A percentile compares a stretch with the other conserved stretches of the same genome.
Conservation (phyloP, 2,329 filamentous ascomycete genomes). For the Aspergillus sp. region DNA sequence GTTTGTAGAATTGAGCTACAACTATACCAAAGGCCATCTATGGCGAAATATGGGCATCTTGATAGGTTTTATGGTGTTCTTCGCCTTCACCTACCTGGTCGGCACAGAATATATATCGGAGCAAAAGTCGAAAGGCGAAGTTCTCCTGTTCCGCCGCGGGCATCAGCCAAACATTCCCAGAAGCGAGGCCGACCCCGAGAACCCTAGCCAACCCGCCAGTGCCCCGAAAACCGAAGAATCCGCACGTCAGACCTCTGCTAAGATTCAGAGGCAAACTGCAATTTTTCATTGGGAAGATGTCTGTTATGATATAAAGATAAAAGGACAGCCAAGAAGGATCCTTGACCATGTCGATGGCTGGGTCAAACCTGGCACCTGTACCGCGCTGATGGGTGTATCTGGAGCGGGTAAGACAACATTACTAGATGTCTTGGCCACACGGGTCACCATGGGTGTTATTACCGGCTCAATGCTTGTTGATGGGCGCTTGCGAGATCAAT, state of each 20-base stretch:
- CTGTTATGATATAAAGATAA: constrained; percentile 80
- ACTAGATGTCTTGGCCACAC: constrained; percentile 79
- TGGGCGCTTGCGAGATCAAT: constrained; percentile 69
- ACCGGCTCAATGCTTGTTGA: constrained; percentile 85
- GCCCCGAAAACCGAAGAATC: constrained; percentile 5
- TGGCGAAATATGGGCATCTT: constrained; percentile 72
- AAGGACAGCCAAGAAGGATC: constrained; percentile 72
- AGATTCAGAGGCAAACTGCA: constrained; percentile 68
- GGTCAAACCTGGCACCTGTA: constrained; percentile 89
- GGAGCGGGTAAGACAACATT: constrained; percentile 95
- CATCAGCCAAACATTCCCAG: constrained; percentile 9
- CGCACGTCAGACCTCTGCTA: constrained; percentile 18
- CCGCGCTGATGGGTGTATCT: constrained; percentile 84
- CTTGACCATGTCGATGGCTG: constrained; percentile 86
- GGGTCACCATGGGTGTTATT: constrained; percentile 88
- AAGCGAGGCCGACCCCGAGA: constrained; percentile 2
- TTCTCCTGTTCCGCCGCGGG: constrained; percentile 29
- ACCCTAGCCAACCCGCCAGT: neutral
- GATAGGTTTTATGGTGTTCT: constrained; percentile 62
- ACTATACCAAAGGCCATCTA: constrained; percentile 59
- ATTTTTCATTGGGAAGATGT: constrained; percentile 86
- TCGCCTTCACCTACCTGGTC: constrained; percentile 45
- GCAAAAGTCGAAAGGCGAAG: constrained; percentile 29
- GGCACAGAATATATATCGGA: constrained; percentile 26
- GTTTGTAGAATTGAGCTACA: constrained; percentile 58